Evolutionary conservation across 2,329 filamentous ascomycete species (phyloP), one percentile per base, ranked within the genome.

Genomic region (Xylaria hypoxylon): DNA sequence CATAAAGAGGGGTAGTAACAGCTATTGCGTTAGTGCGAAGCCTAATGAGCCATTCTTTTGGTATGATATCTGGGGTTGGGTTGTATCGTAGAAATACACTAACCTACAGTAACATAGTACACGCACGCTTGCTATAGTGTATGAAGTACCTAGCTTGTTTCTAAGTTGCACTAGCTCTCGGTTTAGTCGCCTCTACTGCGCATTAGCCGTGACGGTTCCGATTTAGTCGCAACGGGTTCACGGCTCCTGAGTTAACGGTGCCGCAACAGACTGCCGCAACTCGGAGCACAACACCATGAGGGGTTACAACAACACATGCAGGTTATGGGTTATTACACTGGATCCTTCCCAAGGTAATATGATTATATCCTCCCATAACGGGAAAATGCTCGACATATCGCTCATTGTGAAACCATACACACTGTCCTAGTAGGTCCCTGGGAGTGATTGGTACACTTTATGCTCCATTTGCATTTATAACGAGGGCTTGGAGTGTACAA

Each of bases 371-470:
- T 45, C 38, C 62, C 40, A 17, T 38, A 59, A 64, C 17, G 31
- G 62, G 62, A 59, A 59, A 64, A 63, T 63, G 61, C 48, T 64
- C 28, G 22, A 58, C 62, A 33, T 53, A 48, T 45, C 15, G 28
- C 47, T 31, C 17, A 38, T 40, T 3, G n/a, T 47, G 48, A 59
- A 53, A 64, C 59, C 42, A 4, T 15, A 10, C 7, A 33, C 11
- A 8, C 11, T 33, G 11, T 33, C 31, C 33, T 38, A 26, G 31
- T 11, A 26, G 44, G 22, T 45, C 42, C 8, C 11, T 17, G 22
- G 22, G 3, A 47, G 15, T 13, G 11, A 26, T 47, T 47, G 22
- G 22, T 15, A 24, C 42, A 19, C 31, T 33, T 22, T 45, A 10
- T 22, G n/a, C n/a, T n/a, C n/a, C n/a, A n/a, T n/a, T n/a, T 13